A percentile compares a stretch with the other conserved stretches of the same genome.
Conservation (phyloP, 2,329 filamentous ascomycete genomes). For the Sclerotiophoma versabilis region DNA sequence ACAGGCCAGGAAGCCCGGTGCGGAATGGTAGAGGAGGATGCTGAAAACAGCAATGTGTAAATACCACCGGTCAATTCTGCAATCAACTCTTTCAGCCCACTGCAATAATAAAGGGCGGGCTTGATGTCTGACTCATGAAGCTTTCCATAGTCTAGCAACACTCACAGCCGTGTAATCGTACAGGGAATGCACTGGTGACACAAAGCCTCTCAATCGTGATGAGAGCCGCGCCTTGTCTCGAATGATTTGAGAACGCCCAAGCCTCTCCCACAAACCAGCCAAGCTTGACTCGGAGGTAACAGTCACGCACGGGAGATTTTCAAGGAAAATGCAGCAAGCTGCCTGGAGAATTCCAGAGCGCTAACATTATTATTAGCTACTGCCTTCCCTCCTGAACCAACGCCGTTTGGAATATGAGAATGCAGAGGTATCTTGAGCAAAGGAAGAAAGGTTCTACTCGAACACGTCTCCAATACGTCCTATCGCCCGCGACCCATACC, state of each 20-base stretch:
- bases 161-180: no score
- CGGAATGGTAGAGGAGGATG: constrained; percentile 23
- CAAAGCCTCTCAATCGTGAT: no score
- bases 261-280: no score
- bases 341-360: no score
- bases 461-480: neutral
- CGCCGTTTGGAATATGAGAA: constrained; percentile 1
- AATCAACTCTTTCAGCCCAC: constrained; percentile 8
- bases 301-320: no score
- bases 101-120: no score
- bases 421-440: constrained; percentile 11
- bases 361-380: constrained; percentile 8
- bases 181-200: no score
- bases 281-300: no score
- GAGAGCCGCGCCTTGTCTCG: no score
- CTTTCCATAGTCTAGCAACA: no score
- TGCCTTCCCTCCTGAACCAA: neutral
- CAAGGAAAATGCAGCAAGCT: no score
- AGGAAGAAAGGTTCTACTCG: neutral
- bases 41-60: constrained; percentile 13
- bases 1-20: constrained; percentile 34
- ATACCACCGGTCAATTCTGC: constrained; percentile 11
- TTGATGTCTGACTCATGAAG: neutral
- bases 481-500: constrained; percentile 18
- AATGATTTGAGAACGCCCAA: no score